Base-by-base conservation (phyloP, 1,284 basidiomycete species). In the Cutaneotrichosporon dermatis region DNA sequence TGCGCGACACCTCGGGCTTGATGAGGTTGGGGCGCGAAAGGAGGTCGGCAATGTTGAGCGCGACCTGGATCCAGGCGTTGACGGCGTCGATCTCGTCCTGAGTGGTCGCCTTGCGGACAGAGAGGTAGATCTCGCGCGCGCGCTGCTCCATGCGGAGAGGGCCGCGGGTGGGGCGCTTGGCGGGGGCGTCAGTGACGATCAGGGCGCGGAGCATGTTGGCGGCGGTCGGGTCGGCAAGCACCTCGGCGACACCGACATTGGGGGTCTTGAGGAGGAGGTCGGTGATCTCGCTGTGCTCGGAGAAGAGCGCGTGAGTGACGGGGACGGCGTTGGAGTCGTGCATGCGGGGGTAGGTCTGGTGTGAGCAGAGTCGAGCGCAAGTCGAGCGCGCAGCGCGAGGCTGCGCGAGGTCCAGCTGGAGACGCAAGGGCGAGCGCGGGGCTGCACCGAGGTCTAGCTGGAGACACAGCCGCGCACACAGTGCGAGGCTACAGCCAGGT, bases 171-270 rank as follows among this genome's bases (percentile, higher is more conserved):
- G 91, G 91, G 57, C 87, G 85, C 39, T 82, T 80, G 59, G 85
- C 81, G 9, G 91, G 88, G 72, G 91, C 89, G 79, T 94, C 91
- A 34, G 90, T 89, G 61, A 94, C 71, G 45, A 79, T 85, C 81
- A 94, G 87, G 79, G 88, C 88, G 56, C 87, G 85, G 61, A 85
- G 81, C 54, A 87, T 79, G 57, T 82, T 81, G 36, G 68, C 67
- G 8, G 72, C 67, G 15, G 57, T 63, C 33, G 88, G 83, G 66
- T 88, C 82, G 51, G 83, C 81, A 59, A 93, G 80, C 6, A 84
- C 76, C 40, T 83, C 78, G 54, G 82, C 64, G 40, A 93, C 79
- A 13, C 84, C 82, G 62, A 84, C 79, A 57, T 81, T 80, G 67
- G 78, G 71, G 42, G 83, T 82, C 76, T 90, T 92, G 72, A 92